Base-by-base conservation (phyloP, 768 basidiomycete genomes). In the Trametes cingulata region DNA sequence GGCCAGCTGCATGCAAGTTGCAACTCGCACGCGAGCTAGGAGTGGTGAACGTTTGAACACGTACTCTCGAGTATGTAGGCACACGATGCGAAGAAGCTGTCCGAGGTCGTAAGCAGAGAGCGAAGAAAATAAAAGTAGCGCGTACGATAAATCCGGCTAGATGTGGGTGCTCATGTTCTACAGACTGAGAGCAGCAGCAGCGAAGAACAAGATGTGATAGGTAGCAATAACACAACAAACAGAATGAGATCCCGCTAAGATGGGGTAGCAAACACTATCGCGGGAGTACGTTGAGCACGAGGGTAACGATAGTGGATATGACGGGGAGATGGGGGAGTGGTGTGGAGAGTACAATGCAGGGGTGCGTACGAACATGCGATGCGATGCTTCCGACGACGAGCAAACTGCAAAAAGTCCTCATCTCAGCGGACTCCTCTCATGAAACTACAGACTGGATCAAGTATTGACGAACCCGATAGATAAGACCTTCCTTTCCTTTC, bases 141-240 rank as follows among this genome's bases (percentile, higher is more conserved):
- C 61, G 61, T 62, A 57, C 61, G 55, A 39, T 62, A 62, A 48
- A 57, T 56, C 55, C 60, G 36, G 54, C 47, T 61, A 61, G 60
- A 56, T 61, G 48, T 45, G 42, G 46, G 43, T 25, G 54, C 24
- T 46, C 53, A 14, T 19, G 54, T 37, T 60, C 59, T 55, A 60
- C 39, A 33, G 25, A 53, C 46, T 33, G 33, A 41, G 52, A 27
- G 41, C 27, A 25, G 60, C 24, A 27, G 42, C 19, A 15, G 42
- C 37, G 15, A 29, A 56, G 37, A 43, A 27, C 45, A 49, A 51
- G 33, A 55, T 52, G 46, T 40, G 40, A 62, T 60, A 64, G 42
- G 58, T 57, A 62, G 61, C 57, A 58, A 65, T 62, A 63, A 63
- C 61, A 65, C 61, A 60, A 61, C 59, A 58, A 50, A 37, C 47